Base-by-base conservation (phyloP, 768 basidiomycete species). In the Naganishia onofrii region DNA sequence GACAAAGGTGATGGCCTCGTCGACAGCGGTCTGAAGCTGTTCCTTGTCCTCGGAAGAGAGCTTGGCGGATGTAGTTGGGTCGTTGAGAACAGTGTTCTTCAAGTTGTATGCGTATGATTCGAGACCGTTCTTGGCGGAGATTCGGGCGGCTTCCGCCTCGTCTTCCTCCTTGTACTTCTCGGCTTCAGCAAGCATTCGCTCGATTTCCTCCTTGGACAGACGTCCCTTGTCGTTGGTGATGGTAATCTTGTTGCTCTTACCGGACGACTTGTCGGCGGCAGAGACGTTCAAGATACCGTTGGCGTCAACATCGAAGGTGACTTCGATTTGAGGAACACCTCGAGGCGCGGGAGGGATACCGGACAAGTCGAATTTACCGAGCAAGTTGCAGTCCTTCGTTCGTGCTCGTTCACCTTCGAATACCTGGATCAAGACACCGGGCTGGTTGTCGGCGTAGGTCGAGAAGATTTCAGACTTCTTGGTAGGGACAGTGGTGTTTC, bases 401-500 rank as follows among this genome's bases (percentile, higher is more conserved):
- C 96, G 84, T 56, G 92, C 88, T 79, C 95, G 93, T 84, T 97
- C 94, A 82, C 94, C 94, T 86, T 97, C 94, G 81, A 85, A 97
- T 73, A 98, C 95, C 83, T 98, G 94, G 82, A 98, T 96, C 78
- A 97, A 84, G 76, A 97, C 94, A 65, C 92, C 93, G 56, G 91
- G 92, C 83, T 97, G 90, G 85, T 92, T 93, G 79, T 93, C 91
- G 64, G 91, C 89, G 63, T 90, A 90, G 23, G 95, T 97, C 46
- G 94, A 97, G 88, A 97, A 96, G 78, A 90, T 95, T 84, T 98
- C 93, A 72, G 88, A 88, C 86, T 98, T 97, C 85, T 90, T 90
- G 76, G 94, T 97, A 70, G 95, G 95, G 80, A 98, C 93, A 79
- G 95, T 92, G 52, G 95, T 97, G 88, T 97, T 97, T 76, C 95